phyloP scores from a whole-genome alignment of 192 early-diverging fungal genomes.

The Linderina pennispora region DNA sequence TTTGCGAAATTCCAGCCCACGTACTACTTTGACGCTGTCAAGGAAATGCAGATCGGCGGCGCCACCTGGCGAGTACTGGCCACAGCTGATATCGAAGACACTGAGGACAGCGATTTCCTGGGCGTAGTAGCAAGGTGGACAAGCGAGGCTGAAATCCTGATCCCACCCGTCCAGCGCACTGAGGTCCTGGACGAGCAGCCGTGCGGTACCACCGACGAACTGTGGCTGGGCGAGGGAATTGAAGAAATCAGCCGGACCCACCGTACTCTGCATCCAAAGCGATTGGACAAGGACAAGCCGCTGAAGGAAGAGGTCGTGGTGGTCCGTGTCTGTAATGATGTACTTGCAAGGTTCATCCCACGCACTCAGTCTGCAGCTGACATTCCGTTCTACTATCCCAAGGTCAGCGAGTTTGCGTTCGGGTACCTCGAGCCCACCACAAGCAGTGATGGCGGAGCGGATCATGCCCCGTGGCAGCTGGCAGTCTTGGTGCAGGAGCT shows the following conservation, averaged over 20 bases:
- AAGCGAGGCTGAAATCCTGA: slow-evolving; percentile 49
- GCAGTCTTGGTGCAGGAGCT: slow-evolving; percentile 22
- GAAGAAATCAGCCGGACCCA: slow-evolving; percentile 6
- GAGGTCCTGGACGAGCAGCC: slow-evolving; percentile 14
- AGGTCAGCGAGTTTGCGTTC: slow-evolving; percentile 28
- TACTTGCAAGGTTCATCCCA: slow-evolving; percentile 30
- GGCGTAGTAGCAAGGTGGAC: slow-evolving; percentile 53
- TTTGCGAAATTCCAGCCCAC: slow-evolving; percentile 40
- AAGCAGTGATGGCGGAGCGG: no score
- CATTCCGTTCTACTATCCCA: slow-evolving; percentile 48
- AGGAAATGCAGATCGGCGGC: slow-evolving; percentile 2
- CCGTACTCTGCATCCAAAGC: slow-evolving; percentile 36
- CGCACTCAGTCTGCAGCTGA: slow-evolving; percentile 1
- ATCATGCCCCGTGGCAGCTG: not conserved
- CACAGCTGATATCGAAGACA: slow-evolving; percentile 14
- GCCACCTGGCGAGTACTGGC: slow-evolving; percentile 25
- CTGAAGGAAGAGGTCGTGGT: slow-evolving; percentile 35
- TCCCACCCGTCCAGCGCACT: slow-evolving; percentile 55
- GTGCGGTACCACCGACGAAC: not conserved
- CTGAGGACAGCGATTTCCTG: slow-evolving; percentile 31
- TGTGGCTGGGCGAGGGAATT: not conserved
- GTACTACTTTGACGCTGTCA: slow-evolving; percentile 14
- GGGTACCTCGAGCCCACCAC: slow-evolving; percentile 8
- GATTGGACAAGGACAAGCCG: slow-evolving; percentile 25
- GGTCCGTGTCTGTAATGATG: not conserved